Conservation (phyloP, 305 asterid genomes). For the Petunia hybrid region DNA sequence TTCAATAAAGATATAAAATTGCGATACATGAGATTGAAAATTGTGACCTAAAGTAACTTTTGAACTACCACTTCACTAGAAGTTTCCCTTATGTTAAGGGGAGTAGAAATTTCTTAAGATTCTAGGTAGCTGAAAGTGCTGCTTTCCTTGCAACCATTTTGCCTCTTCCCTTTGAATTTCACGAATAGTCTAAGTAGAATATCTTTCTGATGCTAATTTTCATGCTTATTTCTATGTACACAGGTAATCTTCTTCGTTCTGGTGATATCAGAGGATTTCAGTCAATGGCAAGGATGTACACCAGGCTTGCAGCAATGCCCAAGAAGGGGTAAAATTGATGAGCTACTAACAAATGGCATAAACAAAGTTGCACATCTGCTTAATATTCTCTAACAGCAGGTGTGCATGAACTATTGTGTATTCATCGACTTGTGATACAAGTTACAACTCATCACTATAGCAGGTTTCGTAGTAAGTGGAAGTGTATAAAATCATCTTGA, state of each 20-base stretch:
- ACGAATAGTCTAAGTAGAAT: not conserved
- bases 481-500: not conserved
- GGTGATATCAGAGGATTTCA: slow-evolving; percentile 89
- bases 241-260: slow-evolving; percentile 90
- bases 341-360: slow-evolving; percentile 24
- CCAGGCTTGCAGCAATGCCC: slow-evolving; percentile 95
- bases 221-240: not conserved
- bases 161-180: not conserved
- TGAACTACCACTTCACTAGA: too few relatives aligned
- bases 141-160: not conserved
- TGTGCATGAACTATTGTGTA: not conserved
- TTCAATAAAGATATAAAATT: too few relatives aligned
- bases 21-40: too few relatives aligned
- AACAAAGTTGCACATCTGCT: not conserved
- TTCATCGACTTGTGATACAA: not conserved
- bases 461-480: not conserved
- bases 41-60: too few relatives aligned
- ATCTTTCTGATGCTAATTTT: not conserved
- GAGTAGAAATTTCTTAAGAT: not conserved
- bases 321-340: slow-evolving; percentile 66
- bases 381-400: not conserved
- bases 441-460: not conserved
- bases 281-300: slow-evolving; percentile 95
- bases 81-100: too few relatives aligned
- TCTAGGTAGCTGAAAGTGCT: not conserved